Evolutionary conservation across 2,329 filamentous ascomycete species (phyloP), one percentile per base, ranked within the genome.

Genomic region (Aspergillus fructus): DNA sequence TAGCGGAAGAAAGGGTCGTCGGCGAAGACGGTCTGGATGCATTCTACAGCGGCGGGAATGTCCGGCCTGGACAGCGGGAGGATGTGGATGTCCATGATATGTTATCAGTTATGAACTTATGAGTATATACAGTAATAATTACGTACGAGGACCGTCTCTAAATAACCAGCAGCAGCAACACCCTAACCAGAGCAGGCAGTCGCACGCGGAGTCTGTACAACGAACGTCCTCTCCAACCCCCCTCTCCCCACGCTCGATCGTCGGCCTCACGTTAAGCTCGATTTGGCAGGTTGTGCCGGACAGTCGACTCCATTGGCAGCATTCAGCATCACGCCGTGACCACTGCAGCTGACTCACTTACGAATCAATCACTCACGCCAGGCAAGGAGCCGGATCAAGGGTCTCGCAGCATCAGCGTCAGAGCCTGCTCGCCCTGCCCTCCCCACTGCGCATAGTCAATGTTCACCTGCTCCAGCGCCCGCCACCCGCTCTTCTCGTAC

Each of bases 1-100:
- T 86, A 89, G 19, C 76, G 74, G 64, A 85, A 86, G 66, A 89
- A 89, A 0, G 87, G 87, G 64, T 89, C 87, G 11, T 85, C 79
- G 5, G 79, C 81, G 67, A 89, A 89, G 0, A 86, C 86, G 64
- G 82, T 77, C 66, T 90, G 87, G 48, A 89, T 85, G 45, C 85
- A 87, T 40, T 82, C 79, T 50, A 89, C 83, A 21, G 85, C 85
- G 7, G 82, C 84, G 24, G 85, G 80, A 52, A 89, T 88, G 63
- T 89, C 87, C 49, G 71, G 67, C 62, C 84, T 78, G 1, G 78
- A 79, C 65, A 89, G 80, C 8, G 76, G 79, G 4, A 78, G 74
- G 56, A 89, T 81, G 60, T 82, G 70, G 67, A 89, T 81, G 5
- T 74, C 65, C 81, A 83, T 83, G 43, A 41, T 68, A 49, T 21